These are phyloP conservation scores for Boletus reticuloceps DNA, from an alignment of 768 basidiomycete genomes.

Conservation along the genomic window DNA sequence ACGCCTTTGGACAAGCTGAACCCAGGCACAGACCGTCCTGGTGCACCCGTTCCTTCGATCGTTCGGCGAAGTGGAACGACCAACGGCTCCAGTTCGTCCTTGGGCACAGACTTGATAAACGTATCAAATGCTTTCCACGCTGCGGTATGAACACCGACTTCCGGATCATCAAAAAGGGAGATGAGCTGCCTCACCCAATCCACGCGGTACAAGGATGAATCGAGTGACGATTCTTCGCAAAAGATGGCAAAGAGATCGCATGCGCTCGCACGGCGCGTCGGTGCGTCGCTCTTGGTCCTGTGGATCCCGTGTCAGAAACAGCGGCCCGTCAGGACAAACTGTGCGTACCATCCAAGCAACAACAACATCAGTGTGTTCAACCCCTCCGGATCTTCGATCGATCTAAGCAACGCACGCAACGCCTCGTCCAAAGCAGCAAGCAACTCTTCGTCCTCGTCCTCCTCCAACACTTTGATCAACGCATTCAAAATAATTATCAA, in stretches of 20 bases:
- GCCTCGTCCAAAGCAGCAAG: slow-evolving; percentile 71
- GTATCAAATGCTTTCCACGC: slow-evolving; percentile 82
- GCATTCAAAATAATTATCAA: slow-evolving; percentile 76
- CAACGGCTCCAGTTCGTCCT: slow-evolving; percentile 89
- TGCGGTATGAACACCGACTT: slow-evolving; percentile 72
- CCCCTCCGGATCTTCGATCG: slow-evolving; percentile 84
- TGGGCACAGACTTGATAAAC: slow-evolving; percentile 87
- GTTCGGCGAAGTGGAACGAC: slow-evolving; percentile 87
- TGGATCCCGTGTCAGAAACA: background rate
- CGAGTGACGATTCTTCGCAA: slow-evolving; percentile 80
- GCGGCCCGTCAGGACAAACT: background rate
- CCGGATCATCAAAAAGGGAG: slow-evolving; percentile 74
- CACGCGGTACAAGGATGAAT: slow-evolving; percentile 80
- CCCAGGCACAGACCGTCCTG: slow-evolving; percentile 77
- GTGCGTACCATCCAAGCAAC: slow-evolving; percentile 79
- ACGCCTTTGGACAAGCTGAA: slow-evolving; percentile 85
- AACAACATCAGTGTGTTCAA: slow-evolving; percentile 87
- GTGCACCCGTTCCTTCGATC: slow-evolving; percentile 81
- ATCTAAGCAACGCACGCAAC: slow-evolving; percentile 66
- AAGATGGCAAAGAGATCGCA: slow-evolving; percentile 77
- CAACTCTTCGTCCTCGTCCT: slow-evolving; percentile 68
- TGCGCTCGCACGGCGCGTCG: slow-evolving; percentile 71
- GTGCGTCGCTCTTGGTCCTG: slow-evolving; percentile 79
- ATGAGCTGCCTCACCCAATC: slow-evolving; percentile 95
- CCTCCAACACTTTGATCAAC: slow-evolving; percentile 75